Percentiles rank a stretch among this genome's conserved stretches.
Evolutionary conservation across 805 yeast genomes (phyloP).

Genomic region (Saccharomycopsis oosterbeekiorum): DNA sequence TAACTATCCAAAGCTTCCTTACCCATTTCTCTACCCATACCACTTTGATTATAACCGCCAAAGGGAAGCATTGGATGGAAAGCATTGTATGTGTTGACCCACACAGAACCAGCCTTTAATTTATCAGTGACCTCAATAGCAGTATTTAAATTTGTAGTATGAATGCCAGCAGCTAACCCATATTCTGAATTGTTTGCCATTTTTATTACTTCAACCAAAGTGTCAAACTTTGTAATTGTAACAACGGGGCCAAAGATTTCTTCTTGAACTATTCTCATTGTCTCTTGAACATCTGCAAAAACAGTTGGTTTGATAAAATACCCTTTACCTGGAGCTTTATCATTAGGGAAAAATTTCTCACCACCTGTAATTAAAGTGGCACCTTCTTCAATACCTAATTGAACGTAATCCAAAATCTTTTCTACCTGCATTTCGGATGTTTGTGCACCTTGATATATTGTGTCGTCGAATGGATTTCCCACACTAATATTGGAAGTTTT

Average conservation of each 20-base stretch:
- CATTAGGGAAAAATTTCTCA: constrained; percentile 30
- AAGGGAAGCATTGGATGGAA: constrained; percentile 84
- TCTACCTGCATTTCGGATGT: constrained; percentile 72
- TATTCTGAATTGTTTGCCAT: constrained; percentile 74
- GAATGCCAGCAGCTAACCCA: constrained; percentile 90
- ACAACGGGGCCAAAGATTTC: constrained; percentile 92
- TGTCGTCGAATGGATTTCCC: constrained; percentile 79
- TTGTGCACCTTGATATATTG: constrained; percentile 85
- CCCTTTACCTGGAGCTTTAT: constrained; percentile 48
- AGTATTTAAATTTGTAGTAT: constrained; percentile 63
- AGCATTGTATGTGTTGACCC: constrained; percentile 87
- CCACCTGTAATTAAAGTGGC: constrained; percentile 70
- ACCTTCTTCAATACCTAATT: constrained; percentile 74
- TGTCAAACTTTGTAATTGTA: constrained; percentile 68
- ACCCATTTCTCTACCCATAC: constrained; percentile 92
- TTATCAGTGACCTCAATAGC: constrained; percentile 68
- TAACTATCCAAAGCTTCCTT: constrained; percentile 77
- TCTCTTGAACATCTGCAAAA: constrained; percentile 58
- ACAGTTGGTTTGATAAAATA: constrained; percentile 66
- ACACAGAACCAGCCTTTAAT: constrained; percentile 80
- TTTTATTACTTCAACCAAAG: constrained; percentile 70
- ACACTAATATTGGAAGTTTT: constrained; percentile 49
- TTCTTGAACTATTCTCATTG: constrained; percentile 61
- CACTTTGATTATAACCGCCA: constrained; percentile 87
- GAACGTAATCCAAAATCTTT: constrained; percentile 68